A percentile compares a stretch with the other conserved stretches of the same genome.
Evolutionary conservation across 768 basidiomycete genomes (phyloP).

Genomic region (Paxillus rubicundulus): DNA sequence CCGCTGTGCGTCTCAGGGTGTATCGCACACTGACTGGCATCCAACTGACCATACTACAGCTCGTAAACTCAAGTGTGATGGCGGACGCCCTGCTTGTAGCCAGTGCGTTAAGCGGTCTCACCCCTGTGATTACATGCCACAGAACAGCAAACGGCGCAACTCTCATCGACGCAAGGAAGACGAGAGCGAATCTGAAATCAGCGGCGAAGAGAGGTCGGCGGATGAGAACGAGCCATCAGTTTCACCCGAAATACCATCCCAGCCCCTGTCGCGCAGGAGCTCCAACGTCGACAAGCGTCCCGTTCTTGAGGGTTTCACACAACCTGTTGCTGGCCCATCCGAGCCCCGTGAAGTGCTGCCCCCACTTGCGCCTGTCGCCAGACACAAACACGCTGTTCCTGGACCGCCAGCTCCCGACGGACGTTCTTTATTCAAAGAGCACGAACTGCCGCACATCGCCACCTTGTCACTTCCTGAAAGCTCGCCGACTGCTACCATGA

Average conservation of each 20-base stretch:
- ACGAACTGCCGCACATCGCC: slow-evolving; percentile 70
- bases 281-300: slow-evolving; percentile 37
- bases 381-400: slow-evolving; percentile 28
- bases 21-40: slow-evolving; percentile 13
- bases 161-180: slow-evolving; percentile 63
- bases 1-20: slow-evolving; percentile 59
- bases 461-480: slow-evolving; percentile 61
- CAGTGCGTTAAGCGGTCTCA: slow-evolving; percentile 80
- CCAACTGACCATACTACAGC: slow-evolving; percentile 44
- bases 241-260: slow-evolving; percentile 47
- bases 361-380: slow-evolving; percentile 34
- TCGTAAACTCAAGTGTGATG: slow-evolving; percentile 86
- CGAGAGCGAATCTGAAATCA: slow-evolving; percentile 57
- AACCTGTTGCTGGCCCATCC: slow-evolving; percentile 30
- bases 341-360: slow-evolving; percentile 47
- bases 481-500: slow-evolving; percentile 56
- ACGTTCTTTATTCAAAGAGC: slow-evolving; percentile 53
- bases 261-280: slow-evolving; percentile 35
- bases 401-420: slow-evolving; percentile 27
- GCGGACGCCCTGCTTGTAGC: slow-evolving; percentile 76
- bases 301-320: slow-evolving; percentile 30
- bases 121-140: slow-evolving; percentile 76
- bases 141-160: slow-evolving; percentile 69
- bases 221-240: slow-evolving; percentile 52
- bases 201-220: slow-evolving; percentile 56